These are phyloP conservation scores for Moelleriella libera DNA, from an alignment of 2,329 filamentous ascomycete genomes.

Conservation along the genomic window DNA sequence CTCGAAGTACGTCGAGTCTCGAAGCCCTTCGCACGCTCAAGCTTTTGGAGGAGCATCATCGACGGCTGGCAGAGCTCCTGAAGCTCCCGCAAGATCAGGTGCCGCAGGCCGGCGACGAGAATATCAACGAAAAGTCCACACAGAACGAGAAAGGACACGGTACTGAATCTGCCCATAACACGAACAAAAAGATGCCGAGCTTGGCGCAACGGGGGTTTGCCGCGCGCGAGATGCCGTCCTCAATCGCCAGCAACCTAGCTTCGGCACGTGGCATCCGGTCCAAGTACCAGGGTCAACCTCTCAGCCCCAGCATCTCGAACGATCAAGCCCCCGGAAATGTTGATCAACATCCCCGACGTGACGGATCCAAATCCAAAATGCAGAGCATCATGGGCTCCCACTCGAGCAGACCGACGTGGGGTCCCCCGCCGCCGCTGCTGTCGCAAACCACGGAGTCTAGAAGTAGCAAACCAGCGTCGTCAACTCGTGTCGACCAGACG, in stretches of 20 bases:
- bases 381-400: slow-evolving; percentile 40
- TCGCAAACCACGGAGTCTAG: slow-evolving; percentile 12
- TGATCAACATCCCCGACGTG: slow-evolving; percentile 38
- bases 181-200: slow-evolving; percentile 12
- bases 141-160: slow-evolving; percentile 13
- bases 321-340: slow-evolving; percentile 61
- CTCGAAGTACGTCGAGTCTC: slow-evolving; percentile 50
- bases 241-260: slow-evolving; percentile 78
- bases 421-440: slow-evolving; percentile 23
- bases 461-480: slow-evolving; percentile 10
- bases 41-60: slow-evolving; percentile 79
- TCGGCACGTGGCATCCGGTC: slow-evolving; percentile 68
- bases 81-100: slow-evolving; percentile 44
- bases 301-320: slow-evolving; percentile 58
- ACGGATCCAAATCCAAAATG: slow-evolving; percentile 37
- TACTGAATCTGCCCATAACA: neutral
- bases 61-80: slow-evolving; percentile 67
- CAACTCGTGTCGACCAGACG: slow-evolving; percentile 12
- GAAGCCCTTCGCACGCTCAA: slow-evolving; percentile 73
- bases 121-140: slow-evolving; percentile 7
- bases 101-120: slow-evolving; percentile 15
- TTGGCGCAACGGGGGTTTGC: slow-evolving; percentile 32
- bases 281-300: slow-evolving; percentile 49
- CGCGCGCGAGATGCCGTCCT: slow-evolving; percentile 59
- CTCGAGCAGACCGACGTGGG: slow-evolving; percentile 37